These are phyloP conservation scores for Erysimum cheiranthoides DNA, from an alignment of 345 rosid species.

Conservation along the genomic window DNA sequence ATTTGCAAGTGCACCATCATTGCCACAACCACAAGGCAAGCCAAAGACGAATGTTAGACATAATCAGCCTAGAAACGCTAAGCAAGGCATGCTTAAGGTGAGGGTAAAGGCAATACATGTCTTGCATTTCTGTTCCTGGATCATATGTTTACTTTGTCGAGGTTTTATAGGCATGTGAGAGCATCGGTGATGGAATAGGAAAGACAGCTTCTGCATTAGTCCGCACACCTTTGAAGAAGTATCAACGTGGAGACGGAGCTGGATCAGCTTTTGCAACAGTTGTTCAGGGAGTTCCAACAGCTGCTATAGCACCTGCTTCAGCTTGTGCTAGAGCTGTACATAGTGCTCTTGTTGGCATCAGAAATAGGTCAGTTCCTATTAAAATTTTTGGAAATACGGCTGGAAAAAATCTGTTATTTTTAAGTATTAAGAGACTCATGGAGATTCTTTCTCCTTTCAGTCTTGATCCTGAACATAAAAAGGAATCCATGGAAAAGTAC, in stretches of 20 bases:
- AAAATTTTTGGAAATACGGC: not conserved
- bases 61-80: slow-evolving; percentile 85
- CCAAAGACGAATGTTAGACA: slow-evolving; percentile 63
- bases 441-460: slow-evolving; percentile 50
- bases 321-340: slow-evolving; percentile 86
- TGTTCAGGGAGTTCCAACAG: slow-evolving; percentile 83
- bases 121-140: slow-evolving; percentile 23
- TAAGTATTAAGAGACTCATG: slow-evolving; percentile 1
- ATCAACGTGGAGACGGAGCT: slow-evolving; percentile 86
- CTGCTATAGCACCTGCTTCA: slow-evolving; percentile 91
- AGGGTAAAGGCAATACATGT: slow-evolving; percentile 23
- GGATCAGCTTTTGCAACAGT: slow-evolving; percentile 86
- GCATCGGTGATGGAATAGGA: slow-evolving; percentile 85
- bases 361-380: slow-evolving; percentile 70
- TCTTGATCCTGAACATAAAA: slow-evolving; percentile 95
- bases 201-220: slow-evolving; percentile 91
- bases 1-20: slow-evolving; percentile 62
- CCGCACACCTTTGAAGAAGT: slow-evolving; percentile 73
- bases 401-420: not conserved
- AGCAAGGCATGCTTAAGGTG: slow-evolving; percentile 91
- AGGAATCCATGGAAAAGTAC: slow-evolving; percentile 98
- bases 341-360: slow-evolving; percentile 81
- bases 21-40: slow-evolving; percentile 56
- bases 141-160: slow-evolving; percentile 39
- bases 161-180: slow-evolving; percentile 75